Percentiles rank a stretch among this genome's conserved stretches.
Conservation (phyloP, 2,329 filamentous ascomycete species). For the Leptographium lundbergii region DNA sequence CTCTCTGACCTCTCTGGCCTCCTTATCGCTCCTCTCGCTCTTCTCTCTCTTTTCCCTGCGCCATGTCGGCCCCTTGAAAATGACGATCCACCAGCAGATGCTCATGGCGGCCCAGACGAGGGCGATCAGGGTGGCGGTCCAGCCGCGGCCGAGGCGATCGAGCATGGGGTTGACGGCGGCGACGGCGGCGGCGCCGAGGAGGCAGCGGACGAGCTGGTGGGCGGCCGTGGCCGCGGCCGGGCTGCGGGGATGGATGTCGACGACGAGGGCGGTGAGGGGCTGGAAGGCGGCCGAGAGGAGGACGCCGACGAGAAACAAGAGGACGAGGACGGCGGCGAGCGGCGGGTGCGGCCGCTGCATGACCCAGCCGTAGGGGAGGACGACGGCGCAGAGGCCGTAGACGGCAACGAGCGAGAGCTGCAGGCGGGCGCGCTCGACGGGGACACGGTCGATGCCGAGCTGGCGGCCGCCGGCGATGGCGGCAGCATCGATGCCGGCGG, state of each 20-base stretch:
- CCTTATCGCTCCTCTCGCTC: neutral
- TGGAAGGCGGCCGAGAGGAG: neutral
- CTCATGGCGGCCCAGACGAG: conserved; percentile 14
- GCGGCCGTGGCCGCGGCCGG: neutral
- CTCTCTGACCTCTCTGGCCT: too few relatives aligned
- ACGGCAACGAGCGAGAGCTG: conserved; percentile 28
- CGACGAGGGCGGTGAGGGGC: neutral
- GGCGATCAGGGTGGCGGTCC: conserved; percentile 14
- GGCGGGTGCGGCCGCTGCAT: conserved; percentile 21
- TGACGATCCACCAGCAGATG: conserved; percentile 16
- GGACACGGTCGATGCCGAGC: conserved; percentile 24
- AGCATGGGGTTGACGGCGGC: neutral
- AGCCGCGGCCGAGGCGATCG: neutral
- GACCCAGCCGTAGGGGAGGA: conserved; percentile 30
- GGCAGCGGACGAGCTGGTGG: neutral
- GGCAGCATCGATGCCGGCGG: neutral
- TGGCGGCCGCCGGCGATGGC: conserved; percentile 19
- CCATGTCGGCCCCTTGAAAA: conserved; percentile 15
- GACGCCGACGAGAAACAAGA: conserved; percentile 25
- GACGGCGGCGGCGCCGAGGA: neutral
- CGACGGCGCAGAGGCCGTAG: conserved; percentile 15
- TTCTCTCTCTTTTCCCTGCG: conserved; percentile 7
- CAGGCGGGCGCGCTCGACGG: conserved; percentile 23
- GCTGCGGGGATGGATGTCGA: neutral
- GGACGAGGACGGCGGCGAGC: conserved; percentile 25